Evolutionary conservation across 371 early-diverging fungal species (phyloP), one percentile per base, ranked within the genome.

Genomic region (Mucor mucedo): DNA sequence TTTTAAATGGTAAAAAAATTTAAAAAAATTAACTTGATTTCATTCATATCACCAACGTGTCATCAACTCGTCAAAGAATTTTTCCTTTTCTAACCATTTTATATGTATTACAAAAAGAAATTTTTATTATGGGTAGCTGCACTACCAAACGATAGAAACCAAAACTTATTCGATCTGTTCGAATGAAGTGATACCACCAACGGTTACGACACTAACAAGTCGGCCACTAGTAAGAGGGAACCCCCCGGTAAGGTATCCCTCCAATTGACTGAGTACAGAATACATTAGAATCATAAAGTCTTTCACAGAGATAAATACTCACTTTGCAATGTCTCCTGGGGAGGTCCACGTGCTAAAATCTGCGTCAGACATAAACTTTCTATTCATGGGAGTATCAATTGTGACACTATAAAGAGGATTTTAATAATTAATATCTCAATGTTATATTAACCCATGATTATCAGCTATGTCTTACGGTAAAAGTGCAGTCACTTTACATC

Each of bases 341-440:
- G 97, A 92, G 11, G 97, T 97, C 97, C 96, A 97, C 14, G 88
- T 78, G 14, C 90, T 85, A 53, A 83, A 83, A 72, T 97, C 97
- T 33, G 97, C 94, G 53, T 80, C 70, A 27, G 95, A 90, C 93
- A 95, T 96, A 63, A 80, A 89, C 64, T 90, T 83, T 63, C 98
- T 86, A 84, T 97, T 97, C 79, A 82, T 88, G n/a, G 94, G 92
- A 0, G 98, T 98, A 73, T 98, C 98, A 49, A 98, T 78, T 1
- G 92, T 96, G 7, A 89, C 77, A 21, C 90, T 91, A 65, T 38
- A 38, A 41, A 16, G 52, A 2, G 55, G 5, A 49, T 11, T 11
- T 10, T 42, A 60, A 52, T 16, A 40, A 10, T 57, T 41, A 55
- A 39, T 52, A 41, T 40, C 28, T 39, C 13, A n/a, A 41, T 29